phyloP scores from a whole-genome alignment of 2,329 filamentous ascomycete species.

The Trichoderma simmonsii region DNA sequence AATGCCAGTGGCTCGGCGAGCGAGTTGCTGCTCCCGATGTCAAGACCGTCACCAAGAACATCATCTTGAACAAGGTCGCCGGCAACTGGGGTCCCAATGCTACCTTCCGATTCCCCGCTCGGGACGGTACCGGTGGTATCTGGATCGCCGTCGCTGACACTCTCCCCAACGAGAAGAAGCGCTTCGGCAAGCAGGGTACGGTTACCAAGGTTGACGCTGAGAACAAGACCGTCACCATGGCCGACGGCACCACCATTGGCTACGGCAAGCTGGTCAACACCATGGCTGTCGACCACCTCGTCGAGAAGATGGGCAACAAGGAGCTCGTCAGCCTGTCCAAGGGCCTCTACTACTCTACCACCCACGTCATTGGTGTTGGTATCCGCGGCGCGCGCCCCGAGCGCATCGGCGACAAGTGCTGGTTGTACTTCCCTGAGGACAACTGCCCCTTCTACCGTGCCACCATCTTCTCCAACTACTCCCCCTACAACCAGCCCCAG shows the following conservation, averaged over 20 bases:
- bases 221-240: conserved; percentile 76
- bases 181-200: conserved; percentile 79
- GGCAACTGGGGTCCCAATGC: conserved; percentile 98
- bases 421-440: conserved; percentile 98
- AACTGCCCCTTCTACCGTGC: conserved; percentile 99
- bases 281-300: conserved; percentile 90
- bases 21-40: conserved; percentile 95
- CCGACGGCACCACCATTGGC: conserved; percentile 81
- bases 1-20: conserved; percentile 97
- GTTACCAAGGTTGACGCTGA: conserved; percentile 85
- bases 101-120: conserved; percentile 96
- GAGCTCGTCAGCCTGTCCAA: conserved; percentile 81
- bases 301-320: conserved; percentile 81
- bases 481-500: conserved; percentile 92
- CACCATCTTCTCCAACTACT: conserved; percentile 99
- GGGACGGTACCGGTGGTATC: conserved; percentile 94
- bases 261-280: conserved; percentile 94
- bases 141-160: conserved; percentile 97
- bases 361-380: conserved; percentile 95
- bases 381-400: conserved; percentile 88
- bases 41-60: conserved; percentile 90
- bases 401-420: conserved; percentile 99
- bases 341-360: conserved; percentile 93
- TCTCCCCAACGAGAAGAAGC: conserved; percentile 84
- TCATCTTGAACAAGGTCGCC: conserved; percentile 92